Percentiles rank a stretch among this genome's conserved stretches.
These are phyloP conservation scores for Paracamarosporium sp. DNA, from an alignment of 2,329 filamentous ascomycete species.

Conservation along the genomic window DNA sequence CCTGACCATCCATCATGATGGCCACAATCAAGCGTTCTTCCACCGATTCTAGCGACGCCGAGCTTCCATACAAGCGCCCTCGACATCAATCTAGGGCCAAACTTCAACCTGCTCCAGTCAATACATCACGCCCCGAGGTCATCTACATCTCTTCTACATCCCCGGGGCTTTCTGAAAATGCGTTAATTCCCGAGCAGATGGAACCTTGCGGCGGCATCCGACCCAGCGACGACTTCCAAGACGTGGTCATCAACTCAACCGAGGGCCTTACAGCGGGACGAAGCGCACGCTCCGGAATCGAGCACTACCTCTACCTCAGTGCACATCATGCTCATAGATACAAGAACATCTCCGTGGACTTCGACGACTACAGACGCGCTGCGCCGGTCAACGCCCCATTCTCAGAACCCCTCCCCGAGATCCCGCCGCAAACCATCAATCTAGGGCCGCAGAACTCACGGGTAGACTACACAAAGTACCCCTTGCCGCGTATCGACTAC, in stretches of 20 bases:
- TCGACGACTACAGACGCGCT: neutral
- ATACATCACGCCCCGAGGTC: neutral
- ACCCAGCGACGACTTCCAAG: constrained; percentile 17
- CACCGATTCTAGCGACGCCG: neutral
- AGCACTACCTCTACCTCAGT: neutral
- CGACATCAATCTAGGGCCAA: neutral
- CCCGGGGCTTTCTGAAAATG: neutral
- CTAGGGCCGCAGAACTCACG: neutral
- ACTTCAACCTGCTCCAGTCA: neutral
- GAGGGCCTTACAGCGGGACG: constrained; percentile 5
- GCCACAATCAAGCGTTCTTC: neutral
- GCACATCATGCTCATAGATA: neutral
- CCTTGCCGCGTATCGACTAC: neutral
- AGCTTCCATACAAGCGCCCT: neutral
- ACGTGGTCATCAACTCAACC: constrained; percentile 23
- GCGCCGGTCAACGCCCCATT: neutral
- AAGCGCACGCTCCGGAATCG: neutral
- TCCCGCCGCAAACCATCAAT: neutral
- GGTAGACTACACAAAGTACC: neutral
- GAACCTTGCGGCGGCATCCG: neutral
- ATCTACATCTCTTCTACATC: neutral
- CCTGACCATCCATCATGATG: neutral
- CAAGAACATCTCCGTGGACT: neutral
- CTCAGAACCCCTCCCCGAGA: neutral
- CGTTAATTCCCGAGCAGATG: neutral